Base-by-base conservation (phyloP, 495 filamentous ascomycete species). In the Usnea hakonensis region DNA sequence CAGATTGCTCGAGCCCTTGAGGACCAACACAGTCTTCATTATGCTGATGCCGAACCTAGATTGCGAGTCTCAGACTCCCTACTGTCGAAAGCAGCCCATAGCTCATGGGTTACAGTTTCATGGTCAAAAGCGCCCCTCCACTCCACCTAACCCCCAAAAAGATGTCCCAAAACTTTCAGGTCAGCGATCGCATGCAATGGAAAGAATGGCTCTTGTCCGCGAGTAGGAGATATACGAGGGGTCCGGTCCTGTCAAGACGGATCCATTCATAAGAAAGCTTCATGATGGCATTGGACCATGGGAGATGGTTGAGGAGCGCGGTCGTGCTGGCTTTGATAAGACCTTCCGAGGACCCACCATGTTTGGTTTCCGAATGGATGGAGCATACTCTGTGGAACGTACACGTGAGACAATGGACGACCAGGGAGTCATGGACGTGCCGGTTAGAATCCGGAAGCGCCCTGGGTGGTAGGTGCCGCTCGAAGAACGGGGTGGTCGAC, bases 291-390 rank as follows among this genome's bases (percentile, higher is more conserved):
- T 58, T 28, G 55, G 55, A 58, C 55, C 32, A 35, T 58, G 55
- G 55, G 55, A 58, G 9, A 58, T 58, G 55, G 55, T 44, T 57
- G 38, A 58, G 55, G 55, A 21, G 26, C 55, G 55, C 23, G 55
- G 55, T 44, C 55, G 55, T 58, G 36, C 55, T 44, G 23, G 55
- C 38, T 58, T 44, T 58, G 55, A 58, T 38, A 58, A 44, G 26
- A n/a, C 55, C n/a, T n/a, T 44, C 55, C n/a, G 38, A 58, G 38
- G 38, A 58, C 26, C 55, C 55, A 26, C 55, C 55, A 58, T 58
- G 55, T 58, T 44, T 58, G 55, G 37, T 58, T 44, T 58, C 44
- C 38, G 55, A 57, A 58, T 58, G 55, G 37, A 58, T 58, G 55
- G 55, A 58, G 26, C 55, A 58, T n/a, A 23, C 44, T 44, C 33